Percentiles rank a stretch among this genome's conserved stretches.
phyloP scores from a whole-genome alignment of 2,329 filamentous ascomycete genomes.

The Monosporascus sp. region DNA sequence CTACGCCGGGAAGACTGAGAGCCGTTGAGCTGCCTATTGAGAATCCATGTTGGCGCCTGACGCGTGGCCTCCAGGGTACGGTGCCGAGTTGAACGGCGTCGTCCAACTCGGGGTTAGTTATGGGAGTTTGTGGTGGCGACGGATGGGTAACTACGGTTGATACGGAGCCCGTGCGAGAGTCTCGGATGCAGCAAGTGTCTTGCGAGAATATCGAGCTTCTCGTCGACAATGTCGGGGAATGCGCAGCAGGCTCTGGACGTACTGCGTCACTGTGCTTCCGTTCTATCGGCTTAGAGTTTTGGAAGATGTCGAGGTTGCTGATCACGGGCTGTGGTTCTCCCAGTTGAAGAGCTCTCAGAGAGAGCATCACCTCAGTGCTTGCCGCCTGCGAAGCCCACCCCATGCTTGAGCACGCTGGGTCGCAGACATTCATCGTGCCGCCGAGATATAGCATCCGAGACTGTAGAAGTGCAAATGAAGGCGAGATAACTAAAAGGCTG shows the following conservation, averaged over 20 bases:
- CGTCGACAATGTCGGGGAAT: slow-evolving; percentile 12
- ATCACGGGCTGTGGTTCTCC: slow-evolving; percentile 5
- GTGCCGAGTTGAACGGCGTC: slow-evolving; percentile 4
- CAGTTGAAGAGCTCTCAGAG: slow-evolving; percentile 4
- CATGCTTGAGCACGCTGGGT: background rate
- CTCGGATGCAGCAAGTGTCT: background rate
- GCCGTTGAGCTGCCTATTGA: background rate
- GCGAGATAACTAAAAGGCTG: background rate
- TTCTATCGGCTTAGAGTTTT: background rate
- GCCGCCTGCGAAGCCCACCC: background rate
- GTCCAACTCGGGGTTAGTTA: slow-evolving; percentile 10
- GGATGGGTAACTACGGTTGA: slow-evolving; percentile 10
- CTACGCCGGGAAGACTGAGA: slow-evolving; percentile 10
- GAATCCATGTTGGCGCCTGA: background rate
- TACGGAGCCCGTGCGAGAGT: slow-evolving; percentile 8
- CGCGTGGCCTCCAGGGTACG: background rate
- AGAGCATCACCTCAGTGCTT: slow-evolving; percentile 1
- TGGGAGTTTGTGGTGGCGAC: slow-evolving; percentile 14
- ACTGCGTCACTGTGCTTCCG: background rate
- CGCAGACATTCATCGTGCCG: background rate
- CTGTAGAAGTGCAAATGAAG: background rate
- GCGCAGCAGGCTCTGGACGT: slow-evolving; percentile 4
- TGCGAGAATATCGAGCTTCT: slow-evolving; percentile 15
- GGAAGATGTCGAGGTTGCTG: slow-evolving; percentile 1
- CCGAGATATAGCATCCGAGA: background rate